Conservation (phyloP, 257 asterid genomes). For the Petrea volubilis region DNA sequence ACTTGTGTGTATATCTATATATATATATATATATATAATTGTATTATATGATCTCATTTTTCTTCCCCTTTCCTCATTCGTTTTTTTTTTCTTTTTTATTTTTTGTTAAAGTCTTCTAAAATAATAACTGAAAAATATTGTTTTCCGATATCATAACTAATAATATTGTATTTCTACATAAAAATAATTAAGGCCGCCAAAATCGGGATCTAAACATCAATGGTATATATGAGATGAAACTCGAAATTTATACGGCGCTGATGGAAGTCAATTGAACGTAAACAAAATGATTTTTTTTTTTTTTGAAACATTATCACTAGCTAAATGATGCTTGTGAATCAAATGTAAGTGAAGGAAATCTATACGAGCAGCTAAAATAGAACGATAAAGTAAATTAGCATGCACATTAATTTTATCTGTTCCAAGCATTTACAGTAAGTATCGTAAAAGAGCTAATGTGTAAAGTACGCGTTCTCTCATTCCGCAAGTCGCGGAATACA, state of each 20-base stretch:
- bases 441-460: too few relatives aligned
- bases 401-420: too few relatives aligned
- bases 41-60: neutral
- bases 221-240: neutral
- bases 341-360: neutral
- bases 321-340: neutral
- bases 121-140: neutral
- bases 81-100: slow-evolving; percentile 6
- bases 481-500: too few relatives aligned
- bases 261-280: neutral
- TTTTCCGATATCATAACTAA: neutral
- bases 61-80: neutral
- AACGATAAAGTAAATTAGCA: neutral
- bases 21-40: too few relatives aligned
- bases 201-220: neutral
- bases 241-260: too few relatives aligned
- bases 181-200: too few relatives aligned
- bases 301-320: too few relatives aligned
- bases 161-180: neutral
- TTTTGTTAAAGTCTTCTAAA: too few relatives aligned
- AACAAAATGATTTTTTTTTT: too few relatives aligned
- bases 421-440: too few relatives aligned
- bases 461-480: too few relatives aligned
- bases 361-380: neutral
- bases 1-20: too few relatives aligned